Evolutionary conservation across 768 basidiomycete species (phyloP), one percentile per base, ranked within the genome.

Genomic region (Auriscalpium orientale): DNA sequence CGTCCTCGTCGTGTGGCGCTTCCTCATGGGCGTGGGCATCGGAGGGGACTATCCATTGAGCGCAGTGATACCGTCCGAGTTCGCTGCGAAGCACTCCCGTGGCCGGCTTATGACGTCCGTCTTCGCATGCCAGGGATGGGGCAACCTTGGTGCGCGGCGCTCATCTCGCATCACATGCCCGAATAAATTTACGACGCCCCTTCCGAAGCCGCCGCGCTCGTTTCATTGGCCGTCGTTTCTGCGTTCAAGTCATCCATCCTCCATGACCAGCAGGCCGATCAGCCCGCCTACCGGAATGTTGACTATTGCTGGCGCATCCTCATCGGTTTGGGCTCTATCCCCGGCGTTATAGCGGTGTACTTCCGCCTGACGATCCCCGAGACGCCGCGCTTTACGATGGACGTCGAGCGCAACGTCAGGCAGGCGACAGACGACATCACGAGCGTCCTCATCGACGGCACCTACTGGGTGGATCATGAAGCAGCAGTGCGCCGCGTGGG

Each of bases 301-400:
- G 92, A 95, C 71, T 79, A 76, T 65, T 79, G 82, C 66, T 94
- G 92, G 92, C 86, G 92, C 64, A 72, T 94, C 51, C 78, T 95
- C 65, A 91, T 95, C 68, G 92, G 92, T 65, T 75, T 94, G 38
- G 92, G 92, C 47, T 88, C 85, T 55, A 74, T 95, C 51, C 92
- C 92, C 36, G 92, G 82, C 54, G 77, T 76, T 45, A 66, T 92
- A 55, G 91, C 90, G 18, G 82, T 94, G 49, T 94, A 92, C 75
- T 94, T 90, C 86, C 89, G 92, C 68, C 79, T 94, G 36, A 93
- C 91, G 28, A 94, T 95, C 65, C 90, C 91, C 4, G 91, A 94
- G 69, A 94, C 91, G 1, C 92, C 92, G 33, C 89, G 92, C 55
- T 84, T 79, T 68, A 95, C 92, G 57, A 93, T 94, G 87, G 92